A percentile compares a stretch with the other conserved stretches of the same genome.
These are phyloP conservation scores for Mortierella sp. DNA, from an alignment of 371 early-diverging fungal species.

Conservation along the genomic window DNA sequence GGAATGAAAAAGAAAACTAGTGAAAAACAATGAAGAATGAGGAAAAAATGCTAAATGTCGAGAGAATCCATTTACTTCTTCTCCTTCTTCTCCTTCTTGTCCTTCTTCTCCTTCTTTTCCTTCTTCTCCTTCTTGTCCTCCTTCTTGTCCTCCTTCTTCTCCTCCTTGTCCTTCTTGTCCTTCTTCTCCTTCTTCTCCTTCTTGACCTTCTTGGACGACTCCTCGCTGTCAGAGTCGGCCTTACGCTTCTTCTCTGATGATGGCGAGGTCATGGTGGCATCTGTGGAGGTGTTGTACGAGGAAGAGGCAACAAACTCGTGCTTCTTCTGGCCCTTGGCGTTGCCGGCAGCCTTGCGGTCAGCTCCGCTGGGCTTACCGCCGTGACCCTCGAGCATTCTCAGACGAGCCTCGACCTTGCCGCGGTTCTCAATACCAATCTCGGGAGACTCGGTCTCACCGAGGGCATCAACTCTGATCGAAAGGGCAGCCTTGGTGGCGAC, in stretches of 20 bases:
- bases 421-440: conserved; percentile 90
- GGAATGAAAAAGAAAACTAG: conserved; percentile 10
- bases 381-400: conserved; percentile 87
- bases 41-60: not conserved
- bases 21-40: not conserved
- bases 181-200: conserved; percentile 63
- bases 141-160: conserved; percentile 64
- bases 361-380: conserved; percentile 52
- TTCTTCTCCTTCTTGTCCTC: conserved; percentile 61
- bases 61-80: conserved; percentile 59
- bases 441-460: conserved; percentile 87
- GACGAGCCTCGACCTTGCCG: conserved; percentile 87
- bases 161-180: conserved; percentile 63
- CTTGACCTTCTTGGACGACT: conserved; percentile 53
- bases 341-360: conserved; percentile 66
- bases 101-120: conserved; percentile 51
- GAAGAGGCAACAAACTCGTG: conserved; percentile 64
- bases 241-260: conserved; percentile 56
- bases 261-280: conserved; percentile 42
- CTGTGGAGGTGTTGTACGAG: conserved; percentile 53
- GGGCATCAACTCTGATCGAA: conserved; percentile 95
- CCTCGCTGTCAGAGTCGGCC: conserved; percentile 38
- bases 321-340: conserved; percentile 80
- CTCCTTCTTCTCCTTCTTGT: conserved; percentile 62
- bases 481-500: conserved; percentile 95